Evolutionary conservation across 176 grass and related monocot genomes (phyloP).

Genomic region (Triticum timopheevii): DNA sequence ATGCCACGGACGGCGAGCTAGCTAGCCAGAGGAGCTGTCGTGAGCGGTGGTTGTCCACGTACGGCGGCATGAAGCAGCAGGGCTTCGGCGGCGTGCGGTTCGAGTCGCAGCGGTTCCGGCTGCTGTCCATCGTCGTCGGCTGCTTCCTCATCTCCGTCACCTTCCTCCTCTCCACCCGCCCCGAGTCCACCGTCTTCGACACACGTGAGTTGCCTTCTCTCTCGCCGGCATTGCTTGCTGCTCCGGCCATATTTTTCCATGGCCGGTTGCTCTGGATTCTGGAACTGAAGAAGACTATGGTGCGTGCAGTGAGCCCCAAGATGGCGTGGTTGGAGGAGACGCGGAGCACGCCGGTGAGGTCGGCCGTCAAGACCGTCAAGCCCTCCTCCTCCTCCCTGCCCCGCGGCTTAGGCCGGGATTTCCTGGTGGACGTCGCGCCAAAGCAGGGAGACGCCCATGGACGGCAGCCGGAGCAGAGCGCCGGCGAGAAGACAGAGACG

Average conservation of each 20-base stretch:
- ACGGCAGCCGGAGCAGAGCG: background rate
- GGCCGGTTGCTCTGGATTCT: background rate
- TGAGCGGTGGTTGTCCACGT: background rate
- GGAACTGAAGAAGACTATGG: background rate
- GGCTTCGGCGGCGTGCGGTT: constrained; percentile 15
- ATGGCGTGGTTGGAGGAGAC: constrained; percentile 1
- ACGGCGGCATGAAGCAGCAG: constrained; percentile 47
- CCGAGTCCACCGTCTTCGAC: constrained; percentile 39
- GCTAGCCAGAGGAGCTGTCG: background rate
- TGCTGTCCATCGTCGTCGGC: constrained; percentile 60
- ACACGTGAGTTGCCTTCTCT: constrained; percentile 28
- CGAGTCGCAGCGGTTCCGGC: constrained; percentile 61
- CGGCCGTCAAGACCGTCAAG: constrained; percentile 20
- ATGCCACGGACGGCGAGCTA: background rate
- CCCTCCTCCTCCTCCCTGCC: constrained; percentile 5
- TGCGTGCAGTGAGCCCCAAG: constrained; percentile 40
- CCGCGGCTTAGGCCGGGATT: constrained; percentile 11
- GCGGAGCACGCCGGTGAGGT: background rate
- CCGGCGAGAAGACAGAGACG: constrained; percentile 11
- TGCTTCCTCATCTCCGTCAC: constrained; percentile 72
- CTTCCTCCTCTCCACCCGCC: constrained; percentile 76
- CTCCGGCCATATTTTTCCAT: background rate
- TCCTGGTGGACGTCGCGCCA: constrained; percentile 35
- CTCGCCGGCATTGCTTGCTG: background rate
- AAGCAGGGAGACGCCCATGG: background rate